These are phyloP conservation scores for Stachybotrys chartarum DNA, from an alignment of 2,329 filamentous ascomycete species.

Conservation along the genomic window DNA sequence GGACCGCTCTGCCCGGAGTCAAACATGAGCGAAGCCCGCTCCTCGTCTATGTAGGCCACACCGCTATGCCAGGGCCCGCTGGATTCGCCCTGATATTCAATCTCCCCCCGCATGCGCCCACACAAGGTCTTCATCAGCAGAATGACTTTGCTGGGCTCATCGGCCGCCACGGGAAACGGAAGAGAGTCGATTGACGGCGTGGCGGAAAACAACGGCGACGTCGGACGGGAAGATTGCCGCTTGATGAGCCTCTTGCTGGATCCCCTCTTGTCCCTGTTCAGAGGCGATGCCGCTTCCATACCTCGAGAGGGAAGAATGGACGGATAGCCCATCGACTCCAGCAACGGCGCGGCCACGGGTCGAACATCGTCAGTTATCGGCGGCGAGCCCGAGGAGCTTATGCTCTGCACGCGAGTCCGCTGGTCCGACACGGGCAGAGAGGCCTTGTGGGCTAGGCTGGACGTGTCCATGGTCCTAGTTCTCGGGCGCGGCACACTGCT, in stretches of 20 bases:
- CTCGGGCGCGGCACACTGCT: slow-evolving; percentile 39
- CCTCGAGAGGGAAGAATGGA: slow-evolving; percentile 28
- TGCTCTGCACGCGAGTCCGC: slow-evolving; percentile 62
- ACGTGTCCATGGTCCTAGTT: slow-evolving; percentile 52
- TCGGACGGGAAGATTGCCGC: slow-evolving; percentile 47
- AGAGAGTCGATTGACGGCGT: slow-evolving; percentile 54
- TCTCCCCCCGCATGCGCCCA: slow-evolving; percentile 71
- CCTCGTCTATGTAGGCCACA: slow-evolving; percentile 73
- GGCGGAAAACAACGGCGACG: slow-evolving; percentile 46
- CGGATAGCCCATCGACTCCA: slow-evolving; percentile 36
- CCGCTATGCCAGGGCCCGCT: slow-evolving; percentile 60
- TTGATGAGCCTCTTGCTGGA: slow-evolving; percentile 47
- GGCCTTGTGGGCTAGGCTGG: slow-evolving; percentile 39
- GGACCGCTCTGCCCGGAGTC: slow-evolving; percentile 61
- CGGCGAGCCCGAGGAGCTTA: slow-evolving; percentile 55
- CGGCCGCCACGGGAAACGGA: slow-evolving; percentile 51
- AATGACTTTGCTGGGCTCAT: slow-evolving; percentile 65
- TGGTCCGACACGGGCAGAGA: slow-evolving; percentile 34
- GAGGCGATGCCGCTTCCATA: slow-evolving; percentile 21
- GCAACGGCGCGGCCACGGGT: slow-evolving; percentile 24
- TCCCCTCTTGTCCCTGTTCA: slow-evolving; percentile 35
- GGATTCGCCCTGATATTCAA: slow-evolving; percentile 61
- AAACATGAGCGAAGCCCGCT: slow-evolving; percentile 67
- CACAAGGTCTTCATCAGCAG: slow-evolving; percentile 71
- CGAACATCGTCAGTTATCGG: slow-evolving; percentile 43